A percentile compares a stretch with the other conserved stretches of the same genome.
Conservation (phyloP, 2,329 filamentous ascomycete genomes). For the Tolypocladium pustulatum region DNA sequence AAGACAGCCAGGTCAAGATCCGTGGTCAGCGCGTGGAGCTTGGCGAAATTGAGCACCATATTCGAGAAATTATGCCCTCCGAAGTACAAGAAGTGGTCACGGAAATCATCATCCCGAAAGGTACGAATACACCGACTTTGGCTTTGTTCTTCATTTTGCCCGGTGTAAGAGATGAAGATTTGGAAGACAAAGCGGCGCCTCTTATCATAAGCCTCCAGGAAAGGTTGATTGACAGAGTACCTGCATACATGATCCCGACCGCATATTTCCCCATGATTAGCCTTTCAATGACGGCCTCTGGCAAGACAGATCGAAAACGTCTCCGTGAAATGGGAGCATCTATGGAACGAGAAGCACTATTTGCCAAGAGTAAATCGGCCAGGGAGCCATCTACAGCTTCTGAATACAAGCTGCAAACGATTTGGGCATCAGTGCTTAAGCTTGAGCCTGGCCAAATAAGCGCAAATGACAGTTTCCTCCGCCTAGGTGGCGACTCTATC, state of each 20-base stretch:
- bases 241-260: slow-evolving; percentile 7
- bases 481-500: slow-evolving; percentile 6
- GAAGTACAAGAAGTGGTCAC: background rate
- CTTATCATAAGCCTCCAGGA: background rate
- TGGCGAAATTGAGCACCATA: background rate
- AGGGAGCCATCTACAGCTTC: background rate
- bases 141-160: background rate
- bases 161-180: background rate
- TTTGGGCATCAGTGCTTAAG: slow-evolving; percentile 5
- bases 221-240: background rate
- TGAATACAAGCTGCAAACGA: background rate
- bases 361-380: background rate
- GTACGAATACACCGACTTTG: background rate
- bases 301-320: slow-evolving; percentile 9
- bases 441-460: slow-evolving; percentile 3
- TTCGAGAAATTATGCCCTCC: background rate
- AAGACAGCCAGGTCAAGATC: slow-evolving; percentile 39
- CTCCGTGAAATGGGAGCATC: slow-evolving; percentile 1
- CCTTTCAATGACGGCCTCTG: slow-evolving; percentile 8
- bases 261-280: slow-evolving; percentile 4
- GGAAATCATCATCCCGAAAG: background rate
- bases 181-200: background rate
- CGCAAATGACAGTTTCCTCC: slow-evolving; percentile 3
- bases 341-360: background rate
- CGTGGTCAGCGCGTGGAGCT: slow-evolving; percentile 1